Percentiles rank a stretch among this genome's conserved stretches.
phyloP scores from a whole-genome alignment of 1,284 basidiomycete genomes.

The Malassezia yamatoensis region DNA sequence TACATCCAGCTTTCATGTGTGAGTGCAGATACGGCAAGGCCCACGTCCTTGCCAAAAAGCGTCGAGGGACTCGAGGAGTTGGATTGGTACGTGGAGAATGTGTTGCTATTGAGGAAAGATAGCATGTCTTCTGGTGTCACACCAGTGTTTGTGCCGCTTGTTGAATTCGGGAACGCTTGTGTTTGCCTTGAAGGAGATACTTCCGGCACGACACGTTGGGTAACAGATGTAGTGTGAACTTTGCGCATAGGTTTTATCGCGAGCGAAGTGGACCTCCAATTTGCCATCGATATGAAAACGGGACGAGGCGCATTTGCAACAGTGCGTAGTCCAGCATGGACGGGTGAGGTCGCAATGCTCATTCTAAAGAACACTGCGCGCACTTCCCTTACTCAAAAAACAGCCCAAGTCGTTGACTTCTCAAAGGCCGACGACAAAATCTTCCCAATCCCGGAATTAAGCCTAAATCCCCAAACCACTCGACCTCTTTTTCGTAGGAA shows the following conservation, averaged over 20 bases:
- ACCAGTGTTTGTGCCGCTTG: neutral
- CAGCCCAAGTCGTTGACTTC: too few species aligned
- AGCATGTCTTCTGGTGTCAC: constrained; percentile 19
- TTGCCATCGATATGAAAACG: too few species aligned
- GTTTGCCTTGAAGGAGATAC: neutral
- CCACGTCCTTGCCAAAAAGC: constrained; percentile 24
- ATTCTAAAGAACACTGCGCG: neutral
- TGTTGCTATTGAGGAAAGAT: constrained; percentile 18
- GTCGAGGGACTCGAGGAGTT: constrained; percentile 3
- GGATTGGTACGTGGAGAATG: constrained; percentile 17
- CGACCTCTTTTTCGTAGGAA: neutral
- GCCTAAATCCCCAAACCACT: neutral
- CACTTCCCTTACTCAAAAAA: too few species aligned
- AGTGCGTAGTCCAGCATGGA: neutral
- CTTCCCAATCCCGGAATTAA: neutral
- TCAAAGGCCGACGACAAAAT: neutral
- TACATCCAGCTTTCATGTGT: constrained; percentile 41
- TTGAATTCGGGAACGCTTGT: neutral
- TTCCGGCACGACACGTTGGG: neutral
- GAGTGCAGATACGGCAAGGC: constrained; percentile 27
- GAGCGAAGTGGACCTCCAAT: neutral
- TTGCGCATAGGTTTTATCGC: neutral
- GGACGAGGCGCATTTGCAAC: neutral
- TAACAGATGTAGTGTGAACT: neutral
- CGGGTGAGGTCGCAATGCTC: neutral